Evolutionary conservation across 169 alveolate genomes (phyloP), one percentile per base, ranked within the genome.

Genomic region (Theileria luwenshuni): DNA sequence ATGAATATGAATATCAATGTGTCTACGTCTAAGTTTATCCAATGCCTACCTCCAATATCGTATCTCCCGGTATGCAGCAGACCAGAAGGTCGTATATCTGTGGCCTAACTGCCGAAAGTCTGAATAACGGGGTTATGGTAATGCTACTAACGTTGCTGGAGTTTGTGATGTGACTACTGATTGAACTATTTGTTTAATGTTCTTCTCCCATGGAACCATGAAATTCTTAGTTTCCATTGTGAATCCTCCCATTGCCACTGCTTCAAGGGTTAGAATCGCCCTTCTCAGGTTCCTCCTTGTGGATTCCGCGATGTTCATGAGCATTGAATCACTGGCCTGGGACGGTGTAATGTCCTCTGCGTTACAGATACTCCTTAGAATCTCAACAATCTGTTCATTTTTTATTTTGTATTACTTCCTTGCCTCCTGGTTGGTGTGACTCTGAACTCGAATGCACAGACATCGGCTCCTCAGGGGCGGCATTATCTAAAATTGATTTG

Each of bases 391-490:
- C 87, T 79, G 79, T 23, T 0, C 7, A 7, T 59, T 0, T n/a
- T 25, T 17, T 27, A 21, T 0, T 32, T 0, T 19, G 33, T 3
- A 27, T 28, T 38, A 28, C 21, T 25, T 7, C 0, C 76, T 23
- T 19, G 86, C 91, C 77, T 91, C 98, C 1, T 77, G 86, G 48
- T 84, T 81, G 27, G 93, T 69, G 19, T 98, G 99, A 30, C 98
- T 92, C 45, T 98, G 96, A 28, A 96, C 96, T 65, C 99, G 90
- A 19, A 97, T 94, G 65, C 97, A 84, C 32, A 96, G 86, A 77
- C 99, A 96, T 72, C 99, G 94, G 63, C 97, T 91, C 83, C 97
- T 90, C 33, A 95, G 70, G n/a, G 99, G 99, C 38, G 88, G 92
- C 42, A 96, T 95, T 19, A 96, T 83, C 49, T 83, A 65, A 30